A percentile compares a stretch with the other conserved stretches of the same genome.
These are phyloP conservation scores for Cystobasidium slooffiae DNA, from an alignment of 1,284 basidiomycete species.

Conservation along the genomic window DNA sequence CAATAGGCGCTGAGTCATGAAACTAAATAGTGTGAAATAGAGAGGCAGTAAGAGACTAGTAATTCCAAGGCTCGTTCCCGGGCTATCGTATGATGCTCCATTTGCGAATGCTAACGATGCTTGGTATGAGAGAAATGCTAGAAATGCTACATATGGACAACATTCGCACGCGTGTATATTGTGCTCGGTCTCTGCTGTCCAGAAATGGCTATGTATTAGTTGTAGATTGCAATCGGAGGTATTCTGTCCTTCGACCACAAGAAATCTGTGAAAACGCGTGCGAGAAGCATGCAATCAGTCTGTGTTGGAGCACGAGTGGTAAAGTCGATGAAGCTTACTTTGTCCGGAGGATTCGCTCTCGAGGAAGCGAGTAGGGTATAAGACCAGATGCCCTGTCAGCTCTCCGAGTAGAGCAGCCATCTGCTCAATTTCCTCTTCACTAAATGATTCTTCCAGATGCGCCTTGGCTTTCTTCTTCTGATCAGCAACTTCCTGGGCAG, in stretches of 20 bases:
- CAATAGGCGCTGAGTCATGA: not conserved
- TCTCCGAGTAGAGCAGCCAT: slow-evolving; percentile 82
- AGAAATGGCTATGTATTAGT: not conserved
- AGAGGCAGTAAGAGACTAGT: not conserved
- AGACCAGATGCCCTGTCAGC: slow-evolving; percentile 72
- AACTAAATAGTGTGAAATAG: not conserved
- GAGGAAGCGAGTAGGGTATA: slow-evolving; percentile 52
- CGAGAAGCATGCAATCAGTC: not conserved
- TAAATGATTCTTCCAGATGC: slow-evolving; percentile 59
- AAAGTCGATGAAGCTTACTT: slow-evolving; percentile 27
- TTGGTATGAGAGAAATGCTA: not conserved
- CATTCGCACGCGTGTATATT: not conserved
- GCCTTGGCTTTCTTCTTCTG: slow-evolving; percentile 34
- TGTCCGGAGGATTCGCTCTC: slow-evolving; percentile 52
- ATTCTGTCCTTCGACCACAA: slow-evolving; percentile 71
- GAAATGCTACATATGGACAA: slow-evolving; percentile 9
- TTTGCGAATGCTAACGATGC: not conserved
- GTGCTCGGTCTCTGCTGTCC: not conserved
- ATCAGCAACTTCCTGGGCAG: slow-evolving; percentile 50
- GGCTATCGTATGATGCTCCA: not conserved
- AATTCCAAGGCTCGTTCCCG: not conserved
- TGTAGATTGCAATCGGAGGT: slow-evolving; percentile 52
- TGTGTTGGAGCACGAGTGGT: not conserved
- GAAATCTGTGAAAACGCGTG: slow-evolving; percentile 60
- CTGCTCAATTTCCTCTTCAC: slow-evolving; percentile 73